A percentile compares a stretch with the other conserved stretches of the same genome.
Conservation (phyloP, 164 flowering plant species). For the Malania oleifera region DNA sequence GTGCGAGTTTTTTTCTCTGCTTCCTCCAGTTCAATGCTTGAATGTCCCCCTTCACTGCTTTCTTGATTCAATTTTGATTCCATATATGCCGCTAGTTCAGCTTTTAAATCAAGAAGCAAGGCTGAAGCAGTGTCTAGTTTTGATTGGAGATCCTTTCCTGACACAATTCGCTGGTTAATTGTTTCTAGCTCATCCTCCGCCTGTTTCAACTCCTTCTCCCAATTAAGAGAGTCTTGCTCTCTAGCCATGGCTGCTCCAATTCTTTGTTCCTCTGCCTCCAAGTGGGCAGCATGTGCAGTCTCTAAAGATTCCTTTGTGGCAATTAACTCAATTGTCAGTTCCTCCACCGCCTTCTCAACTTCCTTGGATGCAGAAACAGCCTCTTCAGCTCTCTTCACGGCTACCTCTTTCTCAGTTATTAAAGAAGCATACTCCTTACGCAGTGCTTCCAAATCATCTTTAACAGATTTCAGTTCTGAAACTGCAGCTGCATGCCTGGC, state of each 20-base stretch:
- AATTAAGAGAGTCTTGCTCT: constrained; percentile 61
- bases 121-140: constrained; percentile 64
- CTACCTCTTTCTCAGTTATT: constrained; percentile 49
- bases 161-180: constrained; percentile 42
- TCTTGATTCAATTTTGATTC: constrained; percentile 56
- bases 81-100: constrained; percentile 78
- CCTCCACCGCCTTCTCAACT: constrained; percentile 73
- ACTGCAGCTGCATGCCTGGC: constrained; percentile 66
- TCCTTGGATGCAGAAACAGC: constrained; percentile 60
- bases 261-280: constrained; percentile 85
- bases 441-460: constrained; percentile 61
- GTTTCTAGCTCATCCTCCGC: constrained; percentile 75
- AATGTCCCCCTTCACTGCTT: constrained; percentile 18
- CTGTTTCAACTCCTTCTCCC: constrained; percentile 78
- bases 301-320: constrained; percentile 71
- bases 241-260: constrained; percentile 74
- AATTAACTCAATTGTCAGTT: constrained; percentile 76
- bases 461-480: constrained; percentile 62
- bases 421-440: constrained; percentile 45
- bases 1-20: constrained; percentile 35
- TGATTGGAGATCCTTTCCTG: constrained; percentile 53
- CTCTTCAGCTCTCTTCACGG: constrained; percentile 56
- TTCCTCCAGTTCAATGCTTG: constrained; percentile 18
- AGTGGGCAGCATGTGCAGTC: constrained; percentile 75
- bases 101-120: constrained; percentile 51